Conservation (phyloP, 2,329 filamentous ascomycete genomes). For the Arthrobotrys megalospora region DNA sequence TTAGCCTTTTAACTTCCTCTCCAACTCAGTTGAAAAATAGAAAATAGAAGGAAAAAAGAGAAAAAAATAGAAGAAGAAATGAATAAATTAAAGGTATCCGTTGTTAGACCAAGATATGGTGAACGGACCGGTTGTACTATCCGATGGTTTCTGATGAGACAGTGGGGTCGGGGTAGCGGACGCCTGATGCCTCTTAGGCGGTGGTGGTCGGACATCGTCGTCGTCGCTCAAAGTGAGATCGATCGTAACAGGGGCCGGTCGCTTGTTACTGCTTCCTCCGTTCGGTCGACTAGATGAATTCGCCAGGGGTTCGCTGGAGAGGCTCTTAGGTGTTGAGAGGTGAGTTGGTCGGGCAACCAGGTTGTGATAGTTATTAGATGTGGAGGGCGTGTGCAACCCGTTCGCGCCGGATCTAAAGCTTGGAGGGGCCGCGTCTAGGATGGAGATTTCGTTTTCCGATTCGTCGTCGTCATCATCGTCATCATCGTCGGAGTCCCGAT, state of each 20-base stretch:
- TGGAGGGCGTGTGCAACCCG: conserved; percentile 63
- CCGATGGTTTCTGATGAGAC: conserved; percentile 42
- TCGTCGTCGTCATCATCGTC: conserved; percentile 49
- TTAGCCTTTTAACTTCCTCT: conserved; percentile 3
- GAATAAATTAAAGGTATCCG: conserved; percentile 28
- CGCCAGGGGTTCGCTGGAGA: conserved; percentile 59
- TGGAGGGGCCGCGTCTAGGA: conserved; percentile 60
- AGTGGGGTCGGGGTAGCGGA: conserved; percentile 55
- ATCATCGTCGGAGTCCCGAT: conserved; percentile 36
- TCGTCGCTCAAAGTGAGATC: conserved; percentile 74
- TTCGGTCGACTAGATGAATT: conserved; percentile 41
- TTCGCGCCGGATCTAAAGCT: conserved; percentile 64
- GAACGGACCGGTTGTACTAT: conserved; percentile 42
- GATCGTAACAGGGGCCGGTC: conserved; percentile 72
- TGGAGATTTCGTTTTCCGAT: conserved; percentile 56
- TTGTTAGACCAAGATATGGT: conserved; percentile 35
- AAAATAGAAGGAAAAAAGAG: background rate
- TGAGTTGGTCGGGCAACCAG: conserved; percentile 10
- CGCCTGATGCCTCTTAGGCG: conserved; percentile 70
- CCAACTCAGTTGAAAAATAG: background rate
- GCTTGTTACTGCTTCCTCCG: conserved; percentile 68
- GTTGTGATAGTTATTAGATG: conserved; percentile 43
- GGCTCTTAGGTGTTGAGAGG: conserved; percentile 66
- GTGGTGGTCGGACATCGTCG: conserved; percentile 69
- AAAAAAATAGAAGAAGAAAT: conserved; percentile 4